Evolutionary conservation across 208 protist species (phyloP).

Genomic region (Leishmania turanica): DNA sequence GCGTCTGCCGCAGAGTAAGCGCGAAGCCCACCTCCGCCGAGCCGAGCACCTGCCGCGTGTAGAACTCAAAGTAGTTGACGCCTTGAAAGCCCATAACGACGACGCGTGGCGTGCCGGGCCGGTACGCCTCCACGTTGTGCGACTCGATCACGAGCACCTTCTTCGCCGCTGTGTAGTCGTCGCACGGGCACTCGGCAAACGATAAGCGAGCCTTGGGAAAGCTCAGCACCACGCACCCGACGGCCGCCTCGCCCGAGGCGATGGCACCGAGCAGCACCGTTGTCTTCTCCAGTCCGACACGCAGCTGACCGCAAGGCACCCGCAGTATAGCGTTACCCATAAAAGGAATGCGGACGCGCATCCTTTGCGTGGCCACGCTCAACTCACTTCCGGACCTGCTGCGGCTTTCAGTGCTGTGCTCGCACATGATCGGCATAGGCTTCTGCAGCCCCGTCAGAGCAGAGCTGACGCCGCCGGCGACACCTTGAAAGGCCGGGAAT

Average conservation of each 20-base stretch:
- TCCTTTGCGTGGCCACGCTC: conserved; percentile 12
- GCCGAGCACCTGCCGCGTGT: conserved; percentile 71
- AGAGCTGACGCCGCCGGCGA: neutral
- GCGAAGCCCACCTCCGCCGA: conserved; percentile 62
- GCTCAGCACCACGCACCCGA: conserved; percentile 66
- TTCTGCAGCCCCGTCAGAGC: neutral
- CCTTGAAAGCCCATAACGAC: conserved; percentile 82
- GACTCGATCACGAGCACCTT: conserved; percentile 76
- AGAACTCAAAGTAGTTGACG: conserved; percentile 83
- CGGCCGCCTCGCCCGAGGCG: conserved; percentile 38
- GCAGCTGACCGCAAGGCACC: conserved; percentile 76
- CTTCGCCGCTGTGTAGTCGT: conserved; percentile 62
- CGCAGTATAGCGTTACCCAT: conserved; percentile 64
- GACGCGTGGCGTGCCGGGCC: conserved; percentile 49
- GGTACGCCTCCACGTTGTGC: conserved; percentile 76
- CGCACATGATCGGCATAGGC: neutral
- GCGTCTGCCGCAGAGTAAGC: conserved; percentile 72
- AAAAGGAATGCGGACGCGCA: conserved; percentile 46
- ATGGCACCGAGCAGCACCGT: conserved; percentile 67
- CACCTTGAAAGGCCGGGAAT: neutral
- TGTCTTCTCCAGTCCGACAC: conserved; percentile 54
- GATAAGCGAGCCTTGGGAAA: conserved; percentile 53
- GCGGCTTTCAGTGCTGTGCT: conserved; percentile 3
- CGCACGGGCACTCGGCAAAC: conserved; percentile 78
- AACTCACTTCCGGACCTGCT: conserved; percentile 4